Conservation (phyloP, 2,329 filamentous ascomycete genomes). For the Stagonosporopsis cucurbitacearum region DNA sequence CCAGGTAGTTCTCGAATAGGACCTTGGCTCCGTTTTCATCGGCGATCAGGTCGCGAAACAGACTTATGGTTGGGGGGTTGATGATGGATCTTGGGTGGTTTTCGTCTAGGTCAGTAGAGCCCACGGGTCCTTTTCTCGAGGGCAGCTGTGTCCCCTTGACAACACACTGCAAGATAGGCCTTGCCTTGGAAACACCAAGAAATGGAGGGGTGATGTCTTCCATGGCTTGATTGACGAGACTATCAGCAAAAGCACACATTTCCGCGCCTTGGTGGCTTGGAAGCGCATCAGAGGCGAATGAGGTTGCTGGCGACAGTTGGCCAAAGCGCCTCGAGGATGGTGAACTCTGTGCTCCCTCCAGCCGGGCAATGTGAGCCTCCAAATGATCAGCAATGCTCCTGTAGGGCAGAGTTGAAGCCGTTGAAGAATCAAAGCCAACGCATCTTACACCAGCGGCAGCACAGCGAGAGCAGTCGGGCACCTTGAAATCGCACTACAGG, state of each 20-base stretch:
- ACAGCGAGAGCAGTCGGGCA: slow-evolving; percentile 45
- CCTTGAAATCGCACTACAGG: slow-evolving; percentile 45
- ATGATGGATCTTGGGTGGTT: slow-evolving; percentile 47
- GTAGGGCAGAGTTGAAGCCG: slow-evolving; percentile 39
- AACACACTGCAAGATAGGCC: slow-evolving; percentile 44
- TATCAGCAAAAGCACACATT: slow-evolving; percentile 40
- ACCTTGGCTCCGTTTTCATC: slow-evolving; percentile 41
- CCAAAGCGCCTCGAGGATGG: slow-evolving; percentile 23
- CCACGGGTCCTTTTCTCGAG: slow-evolving; percentile 43
- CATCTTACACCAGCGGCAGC: slow-evolving; percentile 40
- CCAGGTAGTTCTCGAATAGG: slow-evolving; percentile 43
- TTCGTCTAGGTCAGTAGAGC: slow-evolving; percentile 45
- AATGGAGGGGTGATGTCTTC: slow-evolving; percentile 46
- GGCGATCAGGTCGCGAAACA: slow-evolving; percentile 37
- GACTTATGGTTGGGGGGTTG: slow-evolving; percentile 39
- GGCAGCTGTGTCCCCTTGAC: slow-evolving; percentile 45
- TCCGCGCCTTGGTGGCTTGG: slow-evolving; percentile 24
- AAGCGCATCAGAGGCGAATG: slow-evolving; percentile 29
- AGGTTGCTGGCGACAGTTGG: slow-evolving; percentile 35
- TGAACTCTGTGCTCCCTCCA: slow-evolving; percentile 29
- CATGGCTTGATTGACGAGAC: slow-evolving; percentile 44
- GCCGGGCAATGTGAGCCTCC: slow-evolving; percentile 40
- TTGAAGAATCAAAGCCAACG: slow-evolving; percentile 46
- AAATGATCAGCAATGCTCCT: slow-evolving; percentile 44
- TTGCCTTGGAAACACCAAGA: slow-evolving; percentile 43